phyloP scores from a whole-genome alignment of 768 basidiomycete genomes.

The Tephrocybe sp. region DNA sequence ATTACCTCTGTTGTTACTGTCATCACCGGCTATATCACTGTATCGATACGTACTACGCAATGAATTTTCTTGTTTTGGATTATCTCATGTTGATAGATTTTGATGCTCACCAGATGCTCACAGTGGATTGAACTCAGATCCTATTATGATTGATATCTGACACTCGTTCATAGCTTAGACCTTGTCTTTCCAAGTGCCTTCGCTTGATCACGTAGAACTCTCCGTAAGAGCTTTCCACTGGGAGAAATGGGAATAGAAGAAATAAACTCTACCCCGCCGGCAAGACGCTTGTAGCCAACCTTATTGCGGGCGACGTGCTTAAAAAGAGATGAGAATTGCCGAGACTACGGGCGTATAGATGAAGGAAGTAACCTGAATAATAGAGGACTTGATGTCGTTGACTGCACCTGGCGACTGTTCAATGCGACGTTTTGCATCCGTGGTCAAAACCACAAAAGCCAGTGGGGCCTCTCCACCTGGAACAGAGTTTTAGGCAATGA shows the following conservation, averaged over 20 bases:
- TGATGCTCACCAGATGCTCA: too few species aligned
- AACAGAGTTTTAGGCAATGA: conserved; percentile 4
- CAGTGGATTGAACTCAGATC: too few species aligned
- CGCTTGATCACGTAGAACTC: conserved; percentile 50
- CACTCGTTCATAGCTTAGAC: conserved; percentile 8
- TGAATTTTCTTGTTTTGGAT: not conserved
- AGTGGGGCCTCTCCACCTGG: conserved; percentile 66
- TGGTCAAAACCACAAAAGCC: conserved; percentile 61
- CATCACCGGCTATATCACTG: too few species aligned
- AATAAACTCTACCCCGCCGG: conserved; percentile 59
- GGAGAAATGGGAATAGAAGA: conserved; percentile 61
- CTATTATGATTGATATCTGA: too few species aligned
- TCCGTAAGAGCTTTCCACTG: conserved; percentile 56
- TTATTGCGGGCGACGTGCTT: conserved; percentile 59
- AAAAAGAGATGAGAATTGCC: not conserved
- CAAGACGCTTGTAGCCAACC: conserved; percentile 56
- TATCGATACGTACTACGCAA: not conserved
- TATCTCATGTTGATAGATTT: not conserved
- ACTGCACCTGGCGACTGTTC: conserved; percentile 26
- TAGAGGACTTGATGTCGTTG: conserved; percentile 40
- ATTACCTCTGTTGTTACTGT: not conserved
- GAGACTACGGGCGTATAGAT: not conserved
- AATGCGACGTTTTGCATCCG: conserved; percentile 37
- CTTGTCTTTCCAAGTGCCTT: conserved; percentile 19
- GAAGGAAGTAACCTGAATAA: conserved; percentile 43